A percentile compares a stretch with the other conserved stretches of the same genome.
These are phyloP conservation scores for Pneumocystis carinii DNA, from an alignment of 1,139 yeast genomes.

Conservation along the genomic window DNA sequence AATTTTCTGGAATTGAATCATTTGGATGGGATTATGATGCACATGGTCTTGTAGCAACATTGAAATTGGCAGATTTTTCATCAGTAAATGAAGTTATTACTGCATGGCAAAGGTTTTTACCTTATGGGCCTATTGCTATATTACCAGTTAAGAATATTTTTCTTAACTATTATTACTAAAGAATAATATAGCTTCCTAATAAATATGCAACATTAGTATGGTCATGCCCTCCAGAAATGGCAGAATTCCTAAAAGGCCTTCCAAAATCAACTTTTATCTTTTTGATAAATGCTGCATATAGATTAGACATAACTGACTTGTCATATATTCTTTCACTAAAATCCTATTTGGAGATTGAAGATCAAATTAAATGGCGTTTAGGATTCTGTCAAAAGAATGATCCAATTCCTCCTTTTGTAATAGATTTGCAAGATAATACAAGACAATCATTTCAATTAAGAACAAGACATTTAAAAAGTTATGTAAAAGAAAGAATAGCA, in stretches of 20 bases:
- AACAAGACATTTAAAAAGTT: conserved; percentile 80
- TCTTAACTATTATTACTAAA: not conserved
- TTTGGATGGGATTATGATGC: conserved; percentile 86
- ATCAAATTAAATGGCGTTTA: conserved; percentile 55
- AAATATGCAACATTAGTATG: conserved; percentile 83
- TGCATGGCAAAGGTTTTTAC: conserved; percentile 90
- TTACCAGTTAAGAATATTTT: not conserved
- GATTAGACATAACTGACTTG: conserved; percentile 63
- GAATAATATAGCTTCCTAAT: conserved; percentile 65
- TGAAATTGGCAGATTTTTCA: conserved; percentile 39
- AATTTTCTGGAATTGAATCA: conserved; percentile 64
- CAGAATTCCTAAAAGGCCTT: conserved; percentile 45
- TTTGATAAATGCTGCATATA: conserved; percentile 73
- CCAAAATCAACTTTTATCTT: conserved; percentile 49
- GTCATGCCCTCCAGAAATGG: conserved; percentile 71
- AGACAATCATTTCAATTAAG: conserved; percentile 83
- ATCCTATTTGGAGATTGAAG: conserved; percentile 36
- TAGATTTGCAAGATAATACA: conserved; percentile 42
- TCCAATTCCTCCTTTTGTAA: conserved; percentile 51
- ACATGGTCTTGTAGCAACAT: conserved; percentile 82
- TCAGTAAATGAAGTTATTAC: conserved; percentile 22
- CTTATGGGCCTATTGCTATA: conserved; percentile 79
- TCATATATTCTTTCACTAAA: conserved; percentile 43
- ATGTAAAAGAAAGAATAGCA: conserved; percentile 71
- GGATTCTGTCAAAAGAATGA: conserved; percentile 29